Evolutionary conservation across 192 early-diverging fungal species (phyloP), one percentile per base, ranked within the genome.

Genomic region (Coemansia sp.): DNA sequence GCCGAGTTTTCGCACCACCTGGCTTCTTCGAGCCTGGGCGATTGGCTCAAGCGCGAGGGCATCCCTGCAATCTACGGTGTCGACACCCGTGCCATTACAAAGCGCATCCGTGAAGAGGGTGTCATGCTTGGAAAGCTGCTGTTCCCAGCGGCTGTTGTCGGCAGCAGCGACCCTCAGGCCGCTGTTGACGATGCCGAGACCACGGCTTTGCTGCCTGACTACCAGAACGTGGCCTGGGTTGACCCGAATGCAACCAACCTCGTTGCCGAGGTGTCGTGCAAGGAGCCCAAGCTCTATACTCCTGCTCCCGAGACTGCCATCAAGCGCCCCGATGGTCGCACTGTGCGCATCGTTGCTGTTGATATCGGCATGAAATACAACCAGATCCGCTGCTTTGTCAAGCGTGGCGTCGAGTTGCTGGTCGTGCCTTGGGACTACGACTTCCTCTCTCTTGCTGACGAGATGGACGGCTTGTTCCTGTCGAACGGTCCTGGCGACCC

Each of bases 301-400:
- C 90, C 93, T n/a, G 71, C 78, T 42, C 75, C 84, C 15, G 65
- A 78, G n/a, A 80, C 80, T 47, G 80, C 73, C 30, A 57, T 70
- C 23, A 66, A 61, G 56, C 59, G 61, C 11, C 53, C 76, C 22
- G 73, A 82, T 41, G 80, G 80, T 2, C 90, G 88, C 65, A 80
- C 89, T 4, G 69, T 96, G 48, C 89, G 90, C 30, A 84, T 99
- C 53, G 59, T 99, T 25, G 91, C 90, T n/a, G 85, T 99, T 13
- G 95, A 99, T 69, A 91, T 99, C 7, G 96, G 96, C 56, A 95
- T 99, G 92, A 99, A 99, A 78, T 92, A 86, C 82, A 99, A 98
- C 81, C 96, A 99, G 78, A 93, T 98, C 75, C 88, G 96, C 57
- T 99, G 96, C 84, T 96, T 99, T 62, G 85, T 94, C 41, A 86